Evolutionary conservation across 192 early-diverging fungal genomes (phyloP), one percentile per base, ranked within the genome.

Genomic region (Phycomyces blakesleeanus): DNA sequence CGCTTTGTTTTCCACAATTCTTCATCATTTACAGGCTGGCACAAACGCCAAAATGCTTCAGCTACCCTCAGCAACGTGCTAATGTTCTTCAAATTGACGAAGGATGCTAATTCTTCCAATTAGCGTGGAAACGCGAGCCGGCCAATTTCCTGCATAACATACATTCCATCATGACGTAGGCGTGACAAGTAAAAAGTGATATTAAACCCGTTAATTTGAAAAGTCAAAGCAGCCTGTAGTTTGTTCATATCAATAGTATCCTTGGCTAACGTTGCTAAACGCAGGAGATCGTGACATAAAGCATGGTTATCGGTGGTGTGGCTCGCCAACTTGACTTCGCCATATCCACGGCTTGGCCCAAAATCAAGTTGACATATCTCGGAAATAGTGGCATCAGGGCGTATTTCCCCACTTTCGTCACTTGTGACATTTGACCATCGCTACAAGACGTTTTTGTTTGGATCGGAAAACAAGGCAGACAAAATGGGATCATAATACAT

Each of bases 1-100:
- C 50, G 18, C 29, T 34, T 34, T 7, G 29, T 34, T 34, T 34
- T 34, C 29, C 29, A 34, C 29, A 34, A 34, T 34, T 34, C 29
- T 7, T 61, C 59, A 34, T 51, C 59, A 51, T 61, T 51, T 26
- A 61, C 42, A 5, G 47, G 59, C 50, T 37, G 21, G 20, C 29
- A 51, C 26, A 51, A 37, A 3, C 49, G 59, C 59, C 59, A 61
- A 51, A 61, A 61, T 8, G 26, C 29, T 37, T 61, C 59, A 0
- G 59, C 29, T 51, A 51, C 59, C 47, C 16, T 61, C 10, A 61
- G 59, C 20, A 61, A 51, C 1, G 59, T 61, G 25, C 59, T 27
- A 51, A 61, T 61, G 59, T 61, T 61, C 37, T 61, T 50, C 59
- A 51, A 61, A 61, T 26, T 61, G 59, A 61, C 39, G 34, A 55